Percentiles rank a stretch among this genome's conserved stretches.
Conservation (phyloP, 305 asterid genomes). For the Fraxinus paxiana region DNA sequence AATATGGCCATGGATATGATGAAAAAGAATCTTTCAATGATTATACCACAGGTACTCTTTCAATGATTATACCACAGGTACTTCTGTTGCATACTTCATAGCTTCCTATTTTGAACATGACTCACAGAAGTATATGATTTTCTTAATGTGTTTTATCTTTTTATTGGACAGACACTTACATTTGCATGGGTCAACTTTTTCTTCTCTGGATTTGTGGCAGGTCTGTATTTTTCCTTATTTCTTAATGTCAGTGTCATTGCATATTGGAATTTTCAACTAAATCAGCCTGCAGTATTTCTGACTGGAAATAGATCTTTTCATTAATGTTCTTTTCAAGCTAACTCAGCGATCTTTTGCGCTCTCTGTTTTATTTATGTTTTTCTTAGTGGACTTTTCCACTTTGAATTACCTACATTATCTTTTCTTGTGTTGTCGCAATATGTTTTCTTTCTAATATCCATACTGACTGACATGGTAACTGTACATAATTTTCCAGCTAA, state of each 20-base stretch:
- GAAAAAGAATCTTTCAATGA: slow-evolving; percentile 96
- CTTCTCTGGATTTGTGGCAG: slow-evolving; percentile 97
- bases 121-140: slow-evolving; percentile 14
- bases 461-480: slow-evolving; percentile 17
- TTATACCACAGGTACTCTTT: slow-evolving; percentile 98
- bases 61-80: slow-evolving; percentile 98
- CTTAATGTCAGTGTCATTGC: background rate
- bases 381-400: background rate
- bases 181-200: slow-evolving; percentile 94
- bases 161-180: slow-evolving; percentile 65
- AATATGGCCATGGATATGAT: slow-evolving; percentile 99
- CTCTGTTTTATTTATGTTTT: background rate
- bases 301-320: background rate
- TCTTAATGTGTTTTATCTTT: slow-evolving; percentile 23
- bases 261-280: background rate
- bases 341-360: slow-evolving; percentile 9
- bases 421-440: background rate
- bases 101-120: background rate
- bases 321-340: slow-evolving; percentile 16
- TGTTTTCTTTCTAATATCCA: background rate
- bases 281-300: background rate
- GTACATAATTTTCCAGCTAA: slow-evolving; percentile 35
- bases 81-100: slow-evolving; percentile 19
- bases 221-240: slow-evolving; percentile 31
- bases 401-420: background rate